A percentile compares a stretch with the other conserved stretches of the same genome.
These are phyloP conservation scores for Medicago arabica DNA, from an alignment of 306 rosid species.

Conservation along the genomic window DNA sequence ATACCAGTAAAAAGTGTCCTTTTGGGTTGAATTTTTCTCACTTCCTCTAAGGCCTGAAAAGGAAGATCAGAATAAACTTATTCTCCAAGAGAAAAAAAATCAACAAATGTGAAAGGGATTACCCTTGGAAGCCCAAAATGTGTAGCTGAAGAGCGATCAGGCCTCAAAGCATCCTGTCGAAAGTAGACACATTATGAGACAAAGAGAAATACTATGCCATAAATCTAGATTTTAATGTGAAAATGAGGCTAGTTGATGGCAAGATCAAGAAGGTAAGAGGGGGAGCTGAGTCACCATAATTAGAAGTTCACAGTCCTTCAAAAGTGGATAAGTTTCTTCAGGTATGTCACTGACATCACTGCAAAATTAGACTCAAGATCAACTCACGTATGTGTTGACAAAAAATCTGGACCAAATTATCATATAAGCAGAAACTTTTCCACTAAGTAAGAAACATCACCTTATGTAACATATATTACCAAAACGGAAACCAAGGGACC, in stretches of 20 bases:
- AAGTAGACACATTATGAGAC: constrained; percentile 46
- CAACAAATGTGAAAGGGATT: constrained; percentile 37
- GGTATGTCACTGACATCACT: constrained; percentile 95
- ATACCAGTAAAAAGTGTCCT: constrained; percentile 90
- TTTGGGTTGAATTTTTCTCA: constrained; percentile 84
- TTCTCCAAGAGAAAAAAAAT: constrained; percentile 14
- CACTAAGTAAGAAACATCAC: constrained; percentile 55
- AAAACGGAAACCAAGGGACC: constrained; percentile 90
- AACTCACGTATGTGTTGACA: constrained; percentile 29
- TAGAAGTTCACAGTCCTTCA: constrained; percentile 77
- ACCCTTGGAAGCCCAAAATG: constrained; percentile 98
- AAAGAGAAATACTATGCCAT: constrained; percentile 6
- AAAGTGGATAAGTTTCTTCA: constrained; percentile 90
- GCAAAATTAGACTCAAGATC: constrained; percentile 45
- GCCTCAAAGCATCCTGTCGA: constrained; percentile 85
- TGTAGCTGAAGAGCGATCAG: constrained; percentile 81
- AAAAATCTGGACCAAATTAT: constrained; percentile 24
- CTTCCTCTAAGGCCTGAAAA: constrained; percentile 90
- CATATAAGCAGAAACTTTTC: constrained; percentile 1
- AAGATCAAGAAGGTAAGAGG: constrained; percentile 20
- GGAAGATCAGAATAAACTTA: constrained; percentile 29
- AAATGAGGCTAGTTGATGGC: neutral
- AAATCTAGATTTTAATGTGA: constrained; percentile 17
- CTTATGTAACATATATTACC: constrained; percentile 93
- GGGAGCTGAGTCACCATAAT: constrained; percentile 63